These are phyloP conservation scores for Mycocentrospora acerina DNA, from an alignment of 2,329 filamentous ascomycete genomes.

Conservation along the genomic window DNA sequence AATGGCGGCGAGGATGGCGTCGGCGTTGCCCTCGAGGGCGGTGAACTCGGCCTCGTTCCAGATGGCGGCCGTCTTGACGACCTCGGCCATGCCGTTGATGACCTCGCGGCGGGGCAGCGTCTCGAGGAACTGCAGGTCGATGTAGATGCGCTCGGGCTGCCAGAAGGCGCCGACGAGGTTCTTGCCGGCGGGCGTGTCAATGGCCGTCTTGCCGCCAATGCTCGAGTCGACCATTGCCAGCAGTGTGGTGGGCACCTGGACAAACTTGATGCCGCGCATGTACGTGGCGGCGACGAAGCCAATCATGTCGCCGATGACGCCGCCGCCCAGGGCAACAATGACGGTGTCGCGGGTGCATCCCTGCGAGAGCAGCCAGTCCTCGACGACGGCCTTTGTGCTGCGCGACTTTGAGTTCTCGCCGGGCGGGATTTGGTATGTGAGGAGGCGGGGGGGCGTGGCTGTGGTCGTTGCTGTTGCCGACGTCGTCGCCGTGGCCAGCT, in stretches of 20 bases:
- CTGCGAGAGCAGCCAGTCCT: constrained; percentile 93
- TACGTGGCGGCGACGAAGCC: constrained; percentile 97
- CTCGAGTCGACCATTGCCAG: constrained; percentile 98
- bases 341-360: constrained; percentile 95
- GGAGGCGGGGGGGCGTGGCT: constrained; percentile 62
- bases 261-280: constrained; percentile 95
- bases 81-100: constrained; percentile 98
- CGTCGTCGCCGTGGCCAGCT: no score
- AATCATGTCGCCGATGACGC: constrained; percentile 97
- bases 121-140: constrained; percentile 88
- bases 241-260: constrained; percentile 93
- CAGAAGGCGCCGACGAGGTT: constrained; percentile 95
- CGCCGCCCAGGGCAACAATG: constrained; percentile 89
- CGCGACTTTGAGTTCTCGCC: constrained; percentile 93
- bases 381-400: constrained; percentile 90
- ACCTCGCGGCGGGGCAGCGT: constrained; percentile 89
- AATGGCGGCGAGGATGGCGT: constrained; percentile 72
- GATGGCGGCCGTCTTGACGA: constrained; percentile 96
- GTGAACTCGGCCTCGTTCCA: constrained; percentile 89
- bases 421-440: constrained; percentile 87
- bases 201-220: constrained; percentile 97
- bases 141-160: constrained; percentile 92
- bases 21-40: constrained; percentile 77
- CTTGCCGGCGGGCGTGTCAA: constrained; percentile 94
- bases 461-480: constrained; percentile 19